Base-by-base conservation (phyloP, 2,329 filamentous ascomycete genomes). In the Myriosclerotinia scirpicola region DNA sequence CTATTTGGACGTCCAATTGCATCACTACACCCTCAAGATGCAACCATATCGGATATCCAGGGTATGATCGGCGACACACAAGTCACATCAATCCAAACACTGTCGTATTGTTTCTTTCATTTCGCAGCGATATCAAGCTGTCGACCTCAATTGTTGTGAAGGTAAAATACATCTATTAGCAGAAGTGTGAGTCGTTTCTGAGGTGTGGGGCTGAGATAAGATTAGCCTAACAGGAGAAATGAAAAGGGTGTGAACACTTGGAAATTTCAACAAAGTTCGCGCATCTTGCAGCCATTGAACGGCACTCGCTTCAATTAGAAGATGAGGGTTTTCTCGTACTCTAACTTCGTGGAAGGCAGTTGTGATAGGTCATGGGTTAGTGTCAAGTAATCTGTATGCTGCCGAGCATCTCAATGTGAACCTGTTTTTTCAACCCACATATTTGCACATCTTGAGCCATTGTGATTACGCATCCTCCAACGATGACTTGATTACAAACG, bases 171-270 rank as follows among this genome's bases (percentile, higher is more conserved):
- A 22, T 11, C 22, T 20, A 60, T 48, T 14, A 50, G 34, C 17
- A 36, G 30, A 48, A 34, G 20, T 48, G 26, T 60, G n/a, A 38
- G 20, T 46, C 15, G 30, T 34, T 60, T 60, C 20, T 26, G 20
- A 61, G 58, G n/a, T 61, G 58, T 61, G 58, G 58, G 58, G 58
- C 58, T 40, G n/a, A 61, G 58, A 61, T 61, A 61, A 61, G 58
- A 61, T 60, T 61, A 61, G 58, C 44, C 58, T 50, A 26, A n/a
- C 22, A 58, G 17, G 40, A 58, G 54, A 44, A 38, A 44, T 58
- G 42, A 56, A 56, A 55, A 56, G 54, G 54, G n/a, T 58, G 22
- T 48, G 14, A 61, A 61, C 34, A 50, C 44, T 61, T 38, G 44
- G 17, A 50, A 61, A 50, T 38, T 26, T 50, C 14, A 61, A 40